These are phyloP conservation scores for Blastocystis sp. DNA, from an alignment of 352 stramenopile species.

Conservation along the genomic window DNA sequence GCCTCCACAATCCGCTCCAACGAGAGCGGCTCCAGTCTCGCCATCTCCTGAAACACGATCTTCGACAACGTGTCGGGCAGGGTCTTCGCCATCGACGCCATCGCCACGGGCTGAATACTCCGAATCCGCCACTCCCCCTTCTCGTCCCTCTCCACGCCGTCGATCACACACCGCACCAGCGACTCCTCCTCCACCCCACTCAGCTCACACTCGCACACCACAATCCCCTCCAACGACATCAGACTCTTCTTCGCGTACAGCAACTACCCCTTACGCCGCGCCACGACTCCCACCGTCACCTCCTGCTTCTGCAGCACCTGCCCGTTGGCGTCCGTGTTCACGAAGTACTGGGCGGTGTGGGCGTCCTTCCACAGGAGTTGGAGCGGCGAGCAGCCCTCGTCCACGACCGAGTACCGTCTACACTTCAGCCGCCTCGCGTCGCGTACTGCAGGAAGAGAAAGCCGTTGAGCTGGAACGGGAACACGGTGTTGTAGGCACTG, in stretches of 20 bases:
- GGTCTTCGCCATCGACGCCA: slow-evolving; percentile 41
- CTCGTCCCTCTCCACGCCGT: not conserved
- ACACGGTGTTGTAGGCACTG: not conserved
- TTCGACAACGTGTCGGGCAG: slow-evolving; percentile 62
- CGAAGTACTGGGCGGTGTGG: slow-evolving; percentile 18
- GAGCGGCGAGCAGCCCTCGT: slow-evolving; percentile 43
- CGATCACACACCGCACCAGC: slow-evolving; percentile 11
- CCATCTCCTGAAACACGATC: slow-evolving; percentile 72
- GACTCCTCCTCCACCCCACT: slow-evolving; percentile 19
- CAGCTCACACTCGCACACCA: not conserved
- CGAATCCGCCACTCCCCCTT: not conserved
- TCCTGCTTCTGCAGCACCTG: not conserved
- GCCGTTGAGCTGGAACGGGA: slow-evolving; percentile 23
- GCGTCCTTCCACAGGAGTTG: slow-evolving; percentile 64
- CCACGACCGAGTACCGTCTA: not conserved
- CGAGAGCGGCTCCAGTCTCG: slow-evolving; percentile 19
- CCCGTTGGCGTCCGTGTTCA: slow-evolving; percentile 34
- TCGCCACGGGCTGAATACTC: not conserved
- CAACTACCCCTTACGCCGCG: not conserved
- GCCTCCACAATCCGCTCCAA: slow-evolving; percentile 1
- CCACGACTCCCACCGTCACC: not conserved
- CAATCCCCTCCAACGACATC: slow-evolving; percentile 33
- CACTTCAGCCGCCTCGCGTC: not conserved
- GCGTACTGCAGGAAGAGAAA: slow-evolving; percentile 32
- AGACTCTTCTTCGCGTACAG: slow-evolving; percentile 28